Evolutionary conservation across 768 basidiomycete species (phyloP).

Genomic region (Trametes sanguinea): DNA sequence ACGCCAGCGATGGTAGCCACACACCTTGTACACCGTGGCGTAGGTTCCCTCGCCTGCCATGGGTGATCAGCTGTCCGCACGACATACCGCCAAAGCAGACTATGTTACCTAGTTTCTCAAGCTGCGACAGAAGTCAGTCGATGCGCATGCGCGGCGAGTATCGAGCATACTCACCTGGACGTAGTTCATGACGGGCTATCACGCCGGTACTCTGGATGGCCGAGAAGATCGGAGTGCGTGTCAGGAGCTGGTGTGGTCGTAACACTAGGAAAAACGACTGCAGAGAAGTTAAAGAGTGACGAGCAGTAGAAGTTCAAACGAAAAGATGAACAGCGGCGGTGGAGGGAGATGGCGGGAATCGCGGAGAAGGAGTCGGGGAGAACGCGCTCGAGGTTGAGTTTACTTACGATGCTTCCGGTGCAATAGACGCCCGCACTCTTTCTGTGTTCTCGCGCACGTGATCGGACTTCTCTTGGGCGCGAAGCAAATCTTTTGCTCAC

Average conservation of each 20-base stretch:
- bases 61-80: constrained; percentile 6
- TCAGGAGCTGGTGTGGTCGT: neutral
- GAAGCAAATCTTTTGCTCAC: constrained; percentile 22
- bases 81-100: neutral
- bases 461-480: constrained; percentile 6
- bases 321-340: neutral
- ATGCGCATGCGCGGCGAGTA: neutral
- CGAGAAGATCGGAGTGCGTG: neutral
- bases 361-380: constrained; percentile 1
- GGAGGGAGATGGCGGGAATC: neutral
- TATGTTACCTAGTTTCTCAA: constrained; percentile 76
- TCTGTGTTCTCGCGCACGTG: constrained; percentile 5
- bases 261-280: neutral
- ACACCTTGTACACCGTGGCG: constrained; percentile 97
- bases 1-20: constrained; percentile 16
- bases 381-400: constrained; percentile 13
- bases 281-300: constrained; percentile 1
- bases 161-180: constrained; percentile 46
- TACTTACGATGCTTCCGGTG: neutral
- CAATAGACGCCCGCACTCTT: neutral
- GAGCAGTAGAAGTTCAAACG: neutral
- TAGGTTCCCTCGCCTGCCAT: constrained; percentile 84
- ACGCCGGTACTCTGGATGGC: neutral
- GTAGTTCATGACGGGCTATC: constrained; percentile 49
- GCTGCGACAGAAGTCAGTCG: constrained; percentile 39